These are phyloP conservation scores for Metschnikowia arizonensis DNA, from an alignment of 805 yeast species.

Conservation along the genomic window DNA sequence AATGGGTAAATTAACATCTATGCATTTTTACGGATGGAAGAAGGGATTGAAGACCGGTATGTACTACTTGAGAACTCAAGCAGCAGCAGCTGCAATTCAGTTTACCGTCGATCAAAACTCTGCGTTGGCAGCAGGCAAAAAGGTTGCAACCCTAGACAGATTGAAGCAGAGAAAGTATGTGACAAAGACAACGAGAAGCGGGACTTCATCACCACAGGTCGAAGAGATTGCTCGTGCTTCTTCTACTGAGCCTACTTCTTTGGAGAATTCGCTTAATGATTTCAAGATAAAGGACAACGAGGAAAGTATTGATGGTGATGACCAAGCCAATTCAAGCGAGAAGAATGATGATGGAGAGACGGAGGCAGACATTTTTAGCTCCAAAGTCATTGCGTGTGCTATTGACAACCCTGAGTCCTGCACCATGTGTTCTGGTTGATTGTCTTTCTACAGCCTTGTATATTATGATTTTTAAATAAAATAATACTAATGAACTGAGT, in stretches of 20 bases:
- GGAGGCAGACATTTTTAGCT: slow-evolving; percentile 82
- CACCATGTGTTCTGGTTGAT: slow-evolving; percentile 96
- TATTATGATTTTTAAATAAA: neutral
- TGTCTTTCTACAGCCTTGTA: neutral
- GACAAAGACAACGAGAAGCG: slow-evolving; percentile 21
- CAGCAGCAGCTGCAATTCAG: slow-evolving; percentile 95
- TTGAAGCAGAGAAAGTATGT: slow-evolving; percentile 38
- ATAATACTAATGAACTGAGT: neutral
- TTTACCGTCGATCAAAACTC: slow-evolving; percentile 53
- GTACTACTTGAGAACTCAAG: slow-evolving; percentile 96
- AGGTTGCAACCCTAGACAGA: slow-evolving; percentile 37
- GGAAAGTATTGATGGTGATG: slow-evolving; percentile 6
- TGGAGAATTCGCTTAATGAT: slow-evolving; percentile 46
- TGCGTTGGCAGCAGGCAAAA: slow-evolving; percentile 35
- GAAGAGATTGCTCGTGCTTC: slow-evolving; percentile 19
- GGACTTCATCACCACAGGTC: slow-evolving; percentile 20
- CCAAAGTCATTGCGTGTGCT: slow-evolving; percentile 94
- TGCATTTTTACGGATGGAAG: slow-evolving; percentile 99
- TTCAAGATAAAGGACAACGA: slow-evolving; percentile 32
- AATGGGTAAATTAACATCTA: slow-evolving; percentile 92
- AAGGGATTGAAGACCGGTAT: slow-evolving; percentile 98
- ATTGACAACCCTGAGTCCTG: slow-evolving; percentile 96
- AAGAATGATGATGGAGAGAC: slow-evolving; percentile 22
- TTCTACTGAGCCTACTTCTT: slow-evolving; percentile 39
- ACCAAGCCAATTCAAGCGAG: neutral